Conservation (phyloP, 768 basidiomycete genomes). For the Serendipita vermifera region DNA sequence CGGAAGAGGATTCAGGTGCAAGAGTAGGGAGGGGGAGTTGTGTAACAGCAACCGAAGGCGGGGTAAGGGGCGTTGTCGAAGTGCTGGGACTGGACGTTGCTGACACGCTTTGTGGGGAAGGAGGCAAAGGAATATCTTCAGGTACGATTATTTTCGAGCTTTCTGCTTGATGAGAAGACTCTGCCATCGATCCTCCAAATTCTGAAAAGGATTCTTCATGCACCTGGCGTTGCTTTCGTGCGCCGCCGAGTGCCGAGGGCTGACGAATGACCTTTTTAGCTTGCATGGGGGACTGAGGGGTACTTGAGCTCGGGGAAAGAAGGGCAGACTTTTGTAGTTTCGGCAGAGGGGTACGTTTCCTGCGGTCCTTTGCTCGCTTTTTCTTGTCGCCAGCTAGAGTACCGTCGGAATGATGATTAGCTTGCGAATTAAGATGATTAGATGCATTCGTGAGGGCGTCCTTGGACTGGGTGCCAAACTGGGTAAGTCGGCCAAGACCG, state of each 20-base stretch:
- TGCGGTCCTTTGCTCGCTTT: neutral
- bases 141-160: neutral
- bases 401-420: neutral
- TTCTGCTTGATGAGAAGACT: neutral
- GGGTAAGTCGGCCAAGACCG: no score
- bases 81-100: neutral
- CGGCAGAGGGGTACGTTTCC: neutral
- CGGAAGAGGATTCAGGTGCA: neutral
- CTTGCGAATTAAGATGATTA: no score
- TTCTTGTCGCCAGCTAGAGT: neutral
- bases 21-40: neutral
- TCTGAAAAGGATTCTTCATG: neutral
- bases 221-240: neutral
- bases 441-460: no score
- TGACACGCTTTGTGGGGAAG: neutral
- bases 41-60: neutral
- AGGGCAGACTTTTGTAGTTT: neutral
- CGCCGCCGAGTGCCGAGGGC: neutral
- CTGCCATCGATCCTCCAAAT: neutral
- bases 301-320: no score
- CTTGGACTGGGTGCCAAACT: no score
- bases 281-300: neutral
- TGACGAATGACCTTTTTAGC: conserved; percentile 2
- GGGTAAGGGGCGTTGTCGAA: conserved; percentile 1
- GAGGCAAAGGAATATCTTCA: neutral